A percentile compares a stretch with the other conserved stretches of the same genome.
These are phyloP conservation scores for Tolypocladium guangdongense DNA, from an alignment of 2,329 filamentous ascomycete species.

Conservation along the genomic window DNA sequence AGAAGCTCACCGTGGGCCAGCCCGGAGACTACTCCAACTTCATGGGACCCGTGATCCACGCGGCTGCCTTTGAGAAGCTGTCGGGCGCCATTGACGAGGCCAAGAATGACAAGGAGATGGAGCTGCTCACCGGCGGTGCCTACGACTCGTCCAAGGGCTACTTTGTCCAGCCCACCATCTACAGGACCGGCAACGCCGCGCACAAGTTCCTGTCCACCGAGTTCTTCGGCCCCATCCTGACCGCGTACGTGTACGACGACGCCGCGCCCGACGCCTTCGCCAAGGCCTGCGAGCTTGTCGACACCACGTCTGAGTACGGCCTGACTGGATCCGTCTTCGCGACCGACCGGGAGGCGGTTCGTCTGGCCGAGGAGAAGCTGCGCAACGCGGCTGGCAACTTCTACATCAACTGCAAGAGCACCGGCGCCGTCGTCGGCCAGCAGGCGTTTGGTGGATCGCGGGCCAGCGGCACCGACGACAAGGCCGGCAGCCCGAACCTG, in stretches of 20 bases:
- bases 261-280: slow-evolving; percentile 43
- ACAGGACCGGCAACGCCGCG: slow-evolving; percentile 59
- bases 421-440: slow-evolving; percentile 61
- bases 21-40: slow-evolving; percentile 66
- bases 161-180: slow-evolving; percentile 77
- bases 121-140: slow-evolving; percentile 63
- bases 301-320: slow-evolving; percentile 64
- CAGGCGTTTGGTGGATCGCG: slow-evolving; percentile 61
- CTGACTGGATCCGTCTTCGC: slow-evolving; percentile 71
- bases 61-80: slow-evolving; percentile 71
- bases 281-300: slow-evolving; percentile 51
- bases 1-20: slow-evolving; percentile 59
- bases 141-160: slow-evolving; percentile 72
- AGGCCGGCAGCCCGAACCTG: slow-evolving; percentile 56
- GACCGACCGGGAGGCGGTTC: slow-evolving; percentile 52
- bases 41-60: slow-evolving; percentile 79
- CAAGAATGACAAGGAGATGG: slow-evolving; percentile 62
- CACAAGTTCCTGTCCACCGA: slow-evolving; percentile 69
- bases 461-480: slow-evolving; percentile 62
- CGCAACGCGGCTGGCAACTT: slow-evolving; percentile 72
- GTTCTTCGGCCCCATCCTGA: slow-evolving; percentile 72
- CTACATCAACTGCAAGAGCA: slow-evolving; percentile 78
- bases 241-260: slow-evolving; percentile 70
- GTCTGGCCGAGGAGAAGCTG: slow-evolving; percentile 59
- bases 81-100: slow-evolving; percentile 65